Evolutionary conservation across 176 grass and related monocot species (phyloP).

Genomic region (Carex littledalei): DNA sequence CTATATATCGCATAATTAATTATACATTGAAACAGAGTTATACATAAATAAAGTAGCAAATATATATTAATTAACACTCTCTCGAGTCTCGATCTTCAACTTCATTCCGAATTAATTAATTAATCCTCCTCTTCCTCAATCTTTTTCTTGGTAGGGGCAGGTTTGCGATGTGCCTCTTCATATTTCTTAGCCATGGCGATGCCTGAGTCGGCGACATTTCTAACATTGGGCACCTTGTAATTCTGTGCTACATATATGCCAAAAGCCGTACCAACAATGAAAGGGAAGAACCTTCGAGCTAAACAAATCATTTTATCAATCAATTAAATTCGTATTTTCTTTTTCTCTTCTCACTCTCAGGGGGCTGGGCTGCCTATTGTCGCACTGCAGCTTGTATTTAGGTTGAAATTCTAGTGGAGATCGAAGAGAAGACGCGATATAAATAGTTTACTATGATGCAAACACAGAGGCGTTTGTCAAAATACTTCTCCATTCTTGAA

Average conservation of each 20-base stretch:
- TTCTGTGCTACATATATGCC: slow-evolving; percentile 57
- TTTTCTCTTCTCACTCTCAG: background rate
- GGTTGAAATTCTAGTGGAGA: background rate
- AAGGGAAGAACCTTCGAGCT: slow-evolving; percentile 39
- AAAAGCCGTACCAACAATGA: slow-evolving; percentile 38
- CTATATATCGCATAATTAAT: background rate
- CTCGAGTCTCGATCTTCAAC: too few relatives aligned
- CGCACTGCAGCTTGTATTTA: background rate
- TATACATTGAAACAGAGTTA: background rate
- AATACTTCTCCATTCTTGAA: background rate
- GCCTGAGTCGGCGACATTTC: slow-evolving; percentile 18
- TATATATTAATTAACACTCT: background rate
- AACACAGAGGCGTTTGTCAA: too few relatives aligned
- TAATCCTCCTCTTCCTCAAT: background rate
- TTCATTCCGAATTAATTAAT: background rate
- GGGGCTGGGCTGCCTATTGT: background rate
- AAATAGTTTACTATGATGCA: background rate
- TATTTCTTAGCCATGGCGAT: slow-evolving; percentile 35
- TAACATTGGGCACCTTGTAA: slow-evolving; percentile 58
- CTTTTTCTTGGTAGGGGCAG: background rate
- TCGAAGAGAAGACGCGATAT: background rate
- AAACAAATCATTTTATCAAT: slow-evolving; percentile 29
- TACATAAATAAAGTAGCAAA: background rate
- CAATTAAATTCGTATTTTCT: background rate
- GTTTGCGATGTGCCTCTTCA: slow-evolving; percentile 63